Evolutionary conservation across 176 grass and related monocot genomes (phyloP).

Genomic region (Calamus simplicifolius): DNA sequence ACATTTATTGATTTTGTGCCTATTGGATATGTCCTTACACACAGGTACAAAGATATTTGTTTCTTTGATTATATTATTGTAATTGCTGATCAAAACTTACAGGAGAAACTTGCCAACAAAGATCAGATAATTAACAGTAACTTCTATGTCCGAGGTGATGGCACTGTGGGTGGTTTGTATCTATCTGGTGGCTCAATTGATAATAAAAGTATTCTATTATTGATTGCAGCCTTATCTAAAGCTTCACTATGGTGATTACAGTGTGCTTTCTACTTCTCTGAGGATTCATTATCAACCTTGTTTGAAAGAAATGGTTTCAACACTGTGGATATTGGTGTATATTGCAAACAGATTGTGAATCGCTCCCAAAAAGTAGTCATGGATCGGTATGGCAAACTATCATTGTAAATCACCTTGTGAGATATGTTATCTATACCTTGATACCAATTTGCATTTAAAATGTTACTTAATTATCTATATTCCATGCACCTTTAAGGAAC

Average conservation of each 20-base stretch:
- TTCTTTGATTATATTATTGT: too few species aligned
- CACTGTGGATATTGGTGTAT: constrained; percentile 1
- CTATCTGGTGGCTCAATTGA: too few species aligned
- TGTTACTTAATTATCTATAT: too few species aligned
- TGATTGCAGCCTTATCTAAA: neutral
- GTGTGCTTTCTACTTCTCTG: constrained; percentile 17
- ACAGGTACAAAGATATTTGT: too few species aligned
- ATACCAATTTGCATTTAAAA: too few species aligned
- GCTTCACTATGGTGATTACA: neutral
- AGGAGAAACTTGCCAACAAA: constrained; percentile 19
- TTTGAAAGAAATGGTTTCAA: constrained; percentile 22
- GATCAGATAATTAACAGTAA: constrained; percentile 16
- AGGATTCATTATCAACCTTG: constrained; percentile 2
- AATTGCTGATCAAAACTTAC: neutral
- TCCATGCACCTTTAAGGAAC: too few species aligned
- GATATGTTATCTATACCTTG: too few species aligned
- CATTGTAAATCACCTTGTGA: neutral
- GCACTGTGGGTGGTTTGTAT: constrained; percentile 5
- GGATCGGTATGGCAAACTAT: constrained; percentile 14
- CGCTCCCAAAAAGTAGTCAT: neutral
- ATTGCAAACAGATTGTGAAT: constrained; percentile 23
- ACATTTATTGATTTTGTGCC: too few species aligned
- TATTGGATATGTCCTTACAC: too few species aligned
- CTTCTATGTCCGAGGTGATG: constrained; percentile 22
- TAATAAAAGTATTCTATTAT: too few species aligned